Base-by-base conservation (phyloP, 2,329 filamentous ascomycete genomes). In the Penicillium fuscoglaucum region DNA sequence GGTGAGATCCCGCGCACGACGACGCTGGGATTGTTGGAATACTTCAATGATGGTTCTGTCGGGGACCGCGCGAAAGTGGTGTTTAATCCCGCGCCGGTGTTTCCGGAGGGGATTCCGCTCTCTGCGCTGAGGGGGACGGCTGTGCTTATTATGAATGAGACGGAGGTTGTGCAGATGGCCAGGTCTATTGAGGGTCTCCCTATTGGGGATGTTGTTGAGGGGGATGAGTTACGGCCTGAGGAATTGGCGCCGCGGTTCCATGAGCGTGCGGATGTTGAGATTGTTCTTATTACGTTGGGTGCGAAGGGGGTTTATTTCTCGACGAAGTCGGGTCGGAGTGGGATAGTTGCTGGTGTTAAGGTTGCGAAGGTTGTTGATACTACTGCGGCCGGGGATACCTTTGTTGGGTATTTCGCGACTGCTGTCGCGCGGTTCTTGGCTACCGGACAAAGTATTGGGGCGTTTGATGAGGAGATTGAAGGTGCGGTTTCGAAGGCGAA, bases 11-110 rank as follows among this genome's bases (percentile, higher is more conserved):
- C 63, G 6, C 59, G 65, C 15, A 35, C 52, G 21, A 66, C 65
- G 19, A 66, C 63, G 0, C 17, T 67, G 39, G 60, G 50, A 0
- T 43, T 67, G 19, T 26, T 67, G 31, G 45, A 66, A 15, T 61
- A 63, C 44, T 67, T 62, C 39, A 67, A 67, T 37, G 46, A 49
- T 17, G 46, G 10, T 26, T 47, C 47, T 2, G 35, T n/a, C 1
- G 29, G 4, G 4, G 47, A 60, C 2, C 52, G 56, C 1, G 52
- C 55, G 2, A 58, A 80, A 33, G 87, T 91, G 1, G 81, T 96
- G 17, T 82, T 96, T 62, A 96, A 96, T 72, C 90, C 91, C 12
- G 91, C 91, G 4, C 90, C 91, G 15, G 91, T 91, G 8, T 88
- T 87, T 5, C 90, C 91, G 2, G 81, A 87, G 52, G 70, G 75